phyloP scores from a whole-genome alignment of 495 filamentous ascomycete species.

The Diplogelasinospora grovesii region DNA sequence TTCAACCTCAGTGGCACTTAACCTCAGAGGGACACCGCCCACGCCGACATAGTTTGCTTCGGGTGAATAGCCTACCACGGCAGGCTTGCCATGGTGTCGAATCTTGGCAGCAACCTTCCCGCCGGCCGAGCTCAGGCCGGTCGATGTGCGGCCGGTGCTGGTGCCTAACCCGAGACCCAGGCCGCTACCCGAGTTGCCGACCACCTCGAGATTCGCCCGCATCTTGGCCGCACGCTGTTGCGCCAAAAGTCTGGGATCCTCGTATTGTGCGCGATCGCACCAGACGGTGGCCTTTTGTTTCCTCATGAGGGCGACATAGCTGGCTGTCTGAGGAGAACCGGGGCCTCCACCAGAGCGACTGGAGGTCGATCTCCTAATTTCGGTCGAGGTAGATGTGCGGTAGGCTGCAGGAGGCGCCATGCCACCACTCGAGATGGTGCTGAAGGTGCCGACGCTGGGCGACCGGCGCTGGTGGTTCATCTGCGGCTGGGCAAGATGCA shows the following conservation, averaged over 20 bases:
- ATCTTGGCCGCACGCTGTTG: constrained; percentile 77
- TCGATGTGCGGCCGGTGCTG: constrained; percentile 50
- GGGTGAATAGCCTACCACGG: constrained; percentile 63
- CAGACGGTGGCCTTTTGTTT: constrained; percentile 98
- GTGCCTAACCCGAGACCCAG: constrained; percentile 13
- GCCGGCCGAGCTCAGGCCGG: constrained; percentile 45
- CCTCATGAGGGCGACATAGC: constrained; percentile 90
- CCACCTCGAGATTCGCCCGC: constrained; percentile 74
- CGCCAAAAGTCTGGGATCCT: constrained; percentile 78
- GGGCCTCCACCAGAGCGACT: constrained; percentile 58
- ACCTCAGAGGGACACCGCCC: constrained; percentile 75
- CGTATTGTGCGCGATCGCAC: constrained; percentile 90
- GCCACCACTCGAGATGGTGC: constrained; percentile 53
- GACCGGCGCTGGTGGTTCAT: constrained; percentile 51
- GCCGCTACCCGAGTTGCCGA: constrained; percentile 26
- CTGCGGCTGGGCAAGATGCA: constrained; percentile 32
- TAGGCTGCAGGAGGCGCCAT: constrained; percentile 36
- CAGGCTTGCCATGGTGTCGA: constrained; percentile 68
- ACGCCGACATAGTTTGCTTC: constrained; percentile 62
- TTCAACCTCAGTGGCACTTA: constrained; percentile 91
- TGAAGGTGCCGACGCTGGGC: constrained; percentile 69
- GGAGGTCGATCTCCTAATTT: constrained; percentile 69
- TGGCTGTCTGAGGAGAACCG: constrained; percentile 49
- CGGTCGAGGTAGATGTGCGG: constrained; percentile 46
- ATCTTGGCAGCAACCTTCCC: constrained; percentile 66